Conservation (phyloP, 2,329 filamentous ascomycete genomes). For the Cordyceps javanica region DNA sequence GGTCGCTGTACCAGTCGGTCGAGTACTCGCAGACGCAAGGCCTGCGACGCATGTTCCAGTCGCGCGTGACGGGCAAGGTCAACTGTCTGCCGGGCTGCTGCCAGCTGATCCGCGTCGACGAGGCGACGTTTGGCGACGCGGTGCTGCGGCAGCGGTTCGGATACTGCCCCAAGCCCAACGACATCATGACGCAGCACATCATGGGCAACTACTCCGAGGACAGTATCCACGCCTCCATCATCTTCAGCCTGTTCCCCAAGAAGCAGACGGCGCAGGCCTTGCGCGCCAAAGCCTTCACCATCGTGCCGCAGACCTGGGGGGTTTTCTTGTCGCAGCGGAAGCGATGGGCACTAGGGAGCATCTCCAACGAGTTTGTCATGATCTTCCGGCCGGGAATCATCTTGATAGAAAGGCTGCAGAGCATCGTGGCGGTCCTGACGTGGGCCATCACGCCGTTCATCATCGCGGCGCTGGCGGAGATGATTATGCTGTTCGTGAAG, state of each 20-base stretch:
- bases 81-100: conserved; percentile 44
- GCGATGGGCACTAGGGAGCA: conserved; percentile 42
- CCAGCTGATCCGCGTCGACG: conserved; percentile 43
- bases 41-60: conserved; percentile 43
- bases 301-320: conserved; percentile 37
- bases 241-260: conserved; percentile 39
- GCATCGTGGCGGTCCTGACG: conserved; percentile 39
- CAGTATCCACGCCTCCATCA: conserved; percentile 42
- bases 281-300: conserved; percentile 39
- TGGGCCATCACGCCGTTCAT: conserved; percentile 42
- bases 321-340: conserved; percentile 44
- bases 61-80: conserved; percentile 42
- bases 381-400: conserved; percentile 37
- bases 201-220: conserved; percentile 44
- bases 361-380: conserved; percentile 44
- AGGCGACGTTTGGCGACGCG: conserved; percentile 41
- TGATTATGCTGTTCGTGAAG: conserved; percentile 29
- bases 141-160: conserved; percentile 41
- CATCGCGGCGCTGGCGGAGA: conserved; percentile 32
- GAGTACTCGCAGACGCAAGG: conserved; percentile 44
- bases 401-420: conserved; percentile 37
- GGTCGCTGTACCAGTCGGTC: conserved; percentile 41
- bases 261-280: conserved; percentile 41
- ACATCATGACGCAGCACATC: conserved; percentile 42
- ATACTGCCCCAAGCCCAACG: conserved; percentile 42